Percentiles rank a stretch among this genome's conserved stretches.
Conservation (phyloP, 2,329 filamentous ascomycete species). For the Fusarium annulatum region DNA sequence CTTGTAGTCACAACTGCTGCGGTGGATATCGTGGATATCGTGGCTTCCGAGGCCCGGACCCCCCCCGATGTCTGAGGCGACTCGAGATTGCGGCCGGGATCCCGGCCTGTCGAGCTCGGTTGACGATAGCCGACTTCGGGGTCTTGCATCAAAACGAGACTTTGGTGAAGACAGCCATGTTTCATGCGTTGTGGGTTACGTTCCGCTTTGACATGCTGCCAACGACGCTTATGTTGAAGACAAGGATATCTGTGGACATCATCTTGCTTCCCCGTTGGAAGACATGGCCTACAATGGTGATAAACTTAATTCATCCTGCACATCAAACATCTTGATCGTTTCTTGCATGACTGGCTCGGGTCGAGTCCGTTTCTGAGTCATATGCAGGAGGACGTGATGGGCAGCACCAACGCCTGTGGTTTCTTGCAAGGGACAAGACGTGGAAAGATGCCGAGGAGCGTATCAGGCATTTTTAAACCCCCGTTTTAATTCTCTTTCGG, state of each 20-base stretch:
- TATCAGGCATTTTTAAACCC: neutral
- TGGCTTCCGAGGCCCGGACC: neutral
- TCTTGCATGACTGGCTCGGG: neutral
- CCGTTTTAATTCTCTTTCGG: neutral
- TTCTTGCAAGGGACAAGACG: neutral
- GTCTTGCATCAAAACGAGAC: neutral
- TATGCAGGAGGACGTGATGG: neutral
- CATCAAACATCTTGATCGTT: neutral
- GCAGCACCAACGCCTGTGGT: neutral
- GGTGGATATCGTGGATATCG: neutral
- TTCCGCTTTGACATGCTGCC: slow-evolving; percentile 1
- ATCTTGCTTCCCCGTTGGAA: neutral
- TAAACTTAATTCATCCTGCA: neutral
- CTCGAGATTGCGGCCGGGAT: neutral
- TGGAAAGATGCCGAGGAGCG: neutral
- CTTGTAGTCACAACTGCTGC: neutral
- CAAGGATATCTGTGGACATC: neutral
- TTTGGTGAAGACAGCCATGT: neutral
- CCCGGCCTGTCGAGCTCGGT: neutral
- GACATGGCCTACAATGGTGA: neutral
- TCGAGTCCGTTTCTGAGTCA: neutral
- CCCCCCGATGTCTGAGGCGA: neutral
- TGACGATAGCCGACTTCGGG: neutral
- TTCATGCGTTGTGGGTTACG: neutral
- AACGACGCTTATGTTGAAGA: neutral